Evolutionary conservation across 2,329 filamentous ascomycete species (phyloP), one percentile per base, ranked within the genome.

Genomic region (Xylaria multiplex): DNA sequence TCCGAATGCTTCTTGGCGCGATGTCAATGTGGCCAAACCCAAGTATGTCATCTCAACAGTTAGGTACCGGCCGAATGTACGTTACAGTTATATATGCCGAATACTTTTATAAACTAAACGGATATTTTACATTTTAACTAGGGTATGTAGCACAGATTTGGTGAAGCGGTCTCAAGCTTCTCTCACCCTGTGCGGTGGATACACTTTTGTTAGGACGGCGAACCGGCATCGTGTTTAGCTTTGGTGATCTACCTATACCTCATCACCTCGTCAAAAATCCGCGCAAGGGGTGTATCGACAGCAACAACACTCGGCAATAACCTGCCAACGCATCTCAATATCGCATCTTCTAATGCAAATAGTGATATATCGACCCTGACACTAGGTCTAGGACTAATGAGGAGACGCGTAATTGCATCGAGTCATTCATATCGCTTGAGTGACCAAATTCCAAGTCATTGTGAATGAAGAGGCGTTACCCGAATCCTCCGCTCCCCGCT

Each of bases 251-350:
- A 69, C 52, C 65, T 71, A 69, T 55, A 61, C 66, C 64, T 66
- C 58, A 64, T 71, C 69, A 65, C 72, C 66, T 73, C 68, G 69
- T 69, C 66, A 53, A 70, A 37, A 72, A 69, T 64, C 67, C 60
- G 67, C 65, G 64, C 69, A 62, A 69, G 68, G 68, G 53, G 40
- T 22, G n/a, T 48, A 49, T 62, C 54, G 35, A 59, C 53, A 4
- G 30, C 9, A 4, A 37, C 9, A 45, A 59, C 69, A 72, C 71
- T 74, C 72, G 50, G 48, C 63, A 50, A 69, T 59, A 71, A 69
- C 65, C 63, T 62, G 19, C 30, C 42, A 42, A 27, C 27, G 35
- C 45, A 42, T 35, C 24, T 9, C 45, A 49, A 45, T 37, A 55
- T 60, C 69, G 11, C 63, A 48, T 46, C 56, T 59, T 63, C 59